phyloP scores from a whole-genome alignment of 805 yeast genomes.

The Barnettozyma californica region DNA sequence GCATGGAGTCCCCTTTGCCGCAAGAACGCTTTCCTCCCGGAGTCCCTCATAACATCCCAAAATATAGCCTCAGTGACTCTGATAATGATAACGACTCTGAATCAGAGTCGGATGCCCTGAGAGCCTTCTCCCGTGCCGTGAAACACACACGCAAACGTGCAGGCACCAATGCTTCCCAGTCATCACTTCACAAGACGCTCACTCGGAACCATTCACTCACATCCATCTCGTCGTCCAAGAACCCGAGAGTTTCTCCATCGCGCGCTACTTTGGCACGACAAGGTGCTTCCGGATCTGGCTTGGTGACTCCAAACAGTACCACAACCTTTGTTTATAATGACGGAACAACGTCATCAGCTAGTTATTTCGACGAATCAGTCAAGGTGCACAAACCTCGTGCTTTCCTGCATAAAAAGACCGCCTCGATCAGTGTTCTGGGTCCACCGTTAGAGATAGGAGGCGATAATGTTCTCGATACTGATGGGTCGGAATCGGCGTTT shows the following conservation, averaged over 20 bases:
- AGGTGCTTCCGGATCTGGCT: neutral
- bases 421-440: slow-evolving; percentile 18
- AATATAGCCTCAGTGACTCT: slow-evolving; percentile 9
- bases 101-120: slow-evolving; percentile 15
- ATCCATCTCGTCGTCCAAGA: slow-evolving; percentile 15
- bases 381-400: slow-evolving; percentile 13
- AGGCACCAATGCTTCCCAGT: slow-evolving; percentile 20
- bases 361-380: slow-evolving; percentile 8
- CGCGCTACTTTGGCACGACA: slow-evolving; percentile 13
- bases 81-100: slow-evolving; percentile 9
- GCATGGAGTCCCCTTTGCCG: slow-evolving; percentile 16
- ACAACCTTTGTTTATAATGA: slow-evolving; percentile 17
- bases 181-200: slow-evolving; percentile 8
- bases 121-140: slow-evolving; percentile 23
- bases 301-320: neutral
- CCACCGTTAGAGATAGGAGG: slow-evolving; percentile 17
- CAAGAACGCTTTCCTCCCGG: slow-evolving; percentile 7
- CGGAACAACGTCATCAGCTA: slow-evolving; percentile 9
- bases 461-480: slow-evolving; percentile 3
- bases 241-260: slow-evolving; percentile 20
- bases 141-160: slow-evolving; percentile 22
- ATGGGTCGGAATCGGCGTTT: slow-evolving; percentile 10
- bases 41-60: slow-evolving; percentile 6
- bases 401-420: slow-evolving; percentile 6
- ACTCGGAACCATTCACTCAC: slow-evolving; percentile 23